Percentiles rank a stretch among this genome's conserved stretches.
Evolutionary conservation across 306 rosid genomes (phyloP).

Genomic region (Bauhinia variegata): DNA sequence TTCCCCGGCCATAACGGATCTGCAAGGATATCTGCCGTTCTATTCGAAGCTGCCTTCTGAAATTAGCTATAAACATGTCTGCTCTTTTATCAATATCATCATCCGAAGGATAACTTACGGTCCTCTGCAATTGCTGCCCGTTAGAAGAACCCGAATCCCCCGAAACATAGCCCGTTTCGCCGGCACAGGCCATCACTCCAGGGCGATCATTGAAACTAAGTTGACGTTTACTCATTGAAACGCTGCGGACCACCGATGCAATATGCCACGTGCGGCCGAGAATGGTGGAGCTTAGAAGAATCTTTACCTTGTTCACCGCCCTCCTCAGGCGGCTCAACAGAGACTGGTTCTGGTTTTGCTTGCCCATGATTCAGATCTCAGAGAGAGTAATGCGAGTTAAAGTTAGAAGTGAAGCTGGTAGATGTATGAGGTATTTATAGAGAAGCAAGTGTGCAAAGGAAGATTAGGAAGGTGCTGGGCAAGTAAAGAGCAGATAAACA

Average conservation of each 20-base stretch:
- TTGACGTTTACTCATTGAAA: constrained; percentile 33
- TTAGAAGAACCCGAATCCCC: constrained; percentile 36
- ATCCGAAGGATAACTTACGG: constrained; percentile 58
- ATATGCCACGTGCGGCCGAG: constrained; percentile 55
- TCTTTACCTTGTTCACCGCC: constrained; percentile 62
- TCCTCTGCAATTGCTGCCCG: constrained; percentile 54
- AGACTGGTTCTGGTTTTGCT: constrained; percentile 21
- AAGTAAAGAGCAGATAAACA: constrained; percentile 23
- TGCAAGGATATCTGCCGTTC: constrained; percentile 80
- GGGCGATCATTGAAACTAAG: constrained; percentile 60
- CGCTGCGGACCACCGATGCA: constrained; percentile 47
- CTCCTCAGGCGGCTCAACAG: constrained; percentile 52
- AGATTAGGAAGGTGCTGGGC: neutral
- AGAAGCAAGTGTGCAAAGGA: neutral
- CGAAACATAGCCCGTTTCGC: constrained; percentile 27
- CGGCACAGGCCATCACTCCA: constrained; percentile 47
- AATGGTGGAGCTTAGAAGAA: constrained; percentile 52
- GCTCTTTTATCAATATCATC: constrained; percentile 76
- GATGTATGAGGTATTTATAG: constrained; percentile 7
- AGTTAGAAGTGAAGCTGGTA: neutral
- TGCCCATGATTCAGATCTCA: constrained; percentile 26
- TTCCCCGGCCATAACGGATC: constrained; percentile 53
- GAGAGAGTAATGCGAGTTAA: neutral
- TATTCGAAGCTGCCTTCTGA: constrained; percentile 66
- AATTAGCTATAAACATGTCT: constrained; percentile 71